Conservation (phyloP, 2,329 filamentous ascomycete species). For the Ophiostoma sp. region DNA sequence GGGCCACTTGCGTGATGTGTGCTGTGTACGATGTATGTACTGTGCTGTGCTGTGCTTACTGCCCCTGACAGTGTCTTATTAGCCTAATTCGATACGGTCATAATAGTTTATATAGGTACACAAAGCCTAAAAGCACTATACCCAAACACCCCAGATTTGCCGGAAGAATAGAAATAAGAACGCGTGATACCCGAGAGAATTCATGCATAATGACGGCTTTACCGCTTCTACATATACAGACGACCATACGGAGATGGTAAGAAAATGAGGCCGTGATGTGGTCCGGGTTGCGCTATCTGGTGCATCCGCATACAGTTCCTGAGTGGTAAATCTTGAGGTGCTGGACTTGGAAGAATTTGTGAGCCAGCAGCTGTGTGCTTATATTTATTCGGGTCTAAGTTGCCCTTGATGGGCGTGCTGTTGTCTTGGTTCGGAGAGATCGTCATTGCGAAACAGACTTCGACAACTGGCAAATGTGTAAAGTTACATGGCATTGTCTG, state of each 20-base stretch:
- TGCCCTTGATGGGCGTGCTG: neutral
- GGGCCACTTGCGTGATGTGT: neutral
- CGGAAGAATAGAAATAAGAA: neutral
- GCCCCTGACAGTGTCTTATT: conserved; percentile 1
- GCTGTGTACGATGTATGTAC: neutral
- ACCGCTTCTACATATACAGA: neutral
- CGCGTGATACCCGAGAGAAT: neutral
- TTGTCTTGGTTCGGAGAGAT: neutral
- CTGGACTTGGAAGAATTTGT: neutral
- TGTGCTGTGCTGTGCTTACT: neutral
- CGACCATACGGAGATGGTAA: neutral
- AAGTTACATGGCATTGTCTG: neutral
- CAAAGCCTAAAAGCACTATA: neutral
- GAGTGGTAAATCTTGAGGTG: neutral
- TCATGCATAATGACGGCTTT: neutral
- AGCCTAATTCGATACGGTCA: neutral
- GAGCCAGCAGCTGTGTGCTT: neutral
- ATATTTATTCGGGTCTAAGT: neutral
- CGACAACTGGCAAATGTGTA: neutral
- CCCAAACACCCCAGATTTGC: neutral
- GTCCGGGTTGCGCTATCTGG: neutral
- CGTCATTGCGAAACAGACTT: neutral
- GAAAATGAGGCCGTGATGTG: neutral
- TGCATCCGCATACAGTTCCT: neutral
- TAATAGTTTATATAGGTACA: too few species aligned